Conservation (phyloP, 139 green algal genomes). For the Picochlorum sp. region DNA sequence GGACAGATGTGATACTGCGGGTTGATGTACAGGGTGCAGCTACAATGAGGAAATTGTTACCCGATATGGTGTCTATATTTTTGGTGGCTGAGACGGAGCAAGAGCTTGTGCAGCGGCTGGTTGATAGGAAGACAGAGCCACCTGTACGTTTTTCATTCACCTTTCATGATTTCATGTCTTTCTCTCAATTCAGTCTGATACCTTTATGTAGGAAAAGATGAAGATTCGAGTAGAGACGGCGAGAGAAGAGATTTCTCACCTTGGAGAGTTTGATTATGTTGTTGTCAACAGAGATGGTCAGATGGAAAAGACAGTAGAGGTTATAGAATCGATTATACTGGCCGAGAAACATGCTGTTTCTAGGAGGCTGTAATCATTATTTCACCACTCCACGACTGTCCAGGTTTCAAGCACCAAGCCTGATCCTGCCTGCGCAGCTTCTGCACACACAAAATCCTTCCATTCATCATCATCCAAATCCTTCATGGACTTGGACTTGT, state of each 20-base stretch:
- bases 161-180: neutral
- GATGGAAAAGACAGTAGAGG: conserved; percentile 65
- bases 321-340: conserved; percentile 72
- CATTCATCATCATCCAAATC: conserved; percentile 25
- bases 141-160: conserved; percentile 25
- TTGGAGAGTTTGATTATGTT: conserved; percentile 83
- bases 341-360: conserved; percentile 55
- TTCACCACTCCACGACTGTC: conserved; percentile 6
- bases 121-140: conserved; percentile 78
- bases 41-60: conserved; percentile 68
- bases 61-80: conserved; percentile 52
- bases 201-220: conserved; percentile 34
- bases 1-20: conserved; percentile 82
- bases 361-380: conserved; percentile 1
- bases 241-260: conserved; percentile 48
- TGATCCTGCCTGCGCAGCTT: conserved; percentile 21
- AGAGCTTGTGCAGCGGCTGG: conserved; percentile 66
- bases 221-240: conserved; percentile 68
- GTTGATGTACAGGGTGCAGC: conserved; percentile 89
- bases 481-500: conserved; percentile 12
- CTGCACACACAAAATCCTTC: conserved; percentile 22
- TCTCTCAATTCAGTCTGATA: neutral
- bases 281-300: conserved; percentile 77
- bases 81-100: conserved; percentile 67
- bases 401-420: conserved; percentile 8